Base-by-base conservation (phyloP, 2,329 filamentous ascomycete species). In the Ciborinia camelliae region DNA sequence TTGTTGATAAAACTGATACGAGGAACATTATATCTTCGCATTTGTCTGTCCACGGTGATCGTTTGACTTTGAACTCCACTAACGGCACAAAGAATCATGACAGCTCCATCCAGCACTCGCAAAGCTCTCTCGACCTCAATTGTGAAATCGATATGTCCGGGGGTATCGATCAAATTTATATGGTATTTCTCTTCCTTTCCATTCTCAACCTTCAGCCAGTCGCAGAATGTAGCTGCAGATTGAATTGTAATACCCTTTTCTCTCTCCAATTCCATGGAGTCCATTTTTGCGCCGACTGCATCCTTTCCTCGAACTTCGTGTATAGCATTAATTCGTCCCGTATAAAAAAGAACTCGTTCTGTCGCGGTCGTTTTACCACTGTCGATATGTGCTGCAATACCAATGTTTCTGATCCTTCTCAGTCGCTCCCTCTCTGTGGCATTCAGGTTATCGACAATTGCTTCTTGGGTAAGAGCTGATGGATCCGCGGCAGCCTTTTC, bases 161-260 rank as follows among this genome's bases (percentile, higher is more conserved):
- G 95, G 0, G 95, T 99, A 77, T 99, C 95, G 75, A 99, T 99
- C 82, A 99, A 82, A 79, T 99, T 99, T 82, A 99, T 88, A 77
- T 99, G 94, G 79, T 96, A 99, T 72, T 88, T 92, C 78, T 96
- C 88, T 61, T 97, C 92, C 75, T 90, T 86, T 70, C 90, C 90
- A 69, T 94, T 80, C 73, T 91, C 88, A 77, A 86, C 88, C 82
- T 96, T 97, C 70, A 90, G 81, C 95, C 95, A 99, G 79, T 99
- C 93, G 78, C 92, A 96, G 77, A 97, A 99, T 0, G 95, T 99
- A 30, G 95, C 95, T 14, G 95, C 95, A 71, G 94, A 98, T 78
- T 99, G 94, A 74, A 99, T 99, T 65, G 95, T 99, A 77, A 99
- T 99, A 73, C 95, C 95, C 82, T 97, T 97, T 78, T 98, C 95